Evolutionary conservation across 208 protist species (phyloP).

Genomic region (Trypanosoma platydactyli): DNA sequence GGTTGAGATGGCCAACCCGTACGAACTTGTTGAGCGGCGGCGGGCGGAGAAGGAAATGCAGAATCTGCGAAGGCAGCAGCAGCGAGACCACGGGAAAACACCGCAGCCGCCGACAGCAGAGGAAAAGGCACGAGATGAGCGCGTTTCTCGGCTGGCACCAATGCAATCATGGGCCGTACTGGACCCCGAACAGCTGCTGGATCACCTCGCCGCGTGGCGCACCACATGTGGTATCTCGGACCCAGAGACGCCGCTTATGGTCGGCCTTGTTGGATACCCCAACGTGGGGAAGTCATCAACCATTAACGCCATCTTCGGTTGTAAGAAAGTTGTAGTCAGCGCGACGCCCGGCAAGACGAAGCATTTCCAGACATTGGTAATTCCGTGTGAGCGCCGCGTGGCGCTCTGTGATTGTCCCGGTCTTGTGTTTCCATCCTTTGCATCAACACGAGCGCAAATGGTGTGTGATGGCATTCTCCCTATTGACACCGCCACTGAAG

Average conservation of each 20-base stretch:
- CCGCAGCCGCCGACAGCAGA: slow-evolving; percentile 52
- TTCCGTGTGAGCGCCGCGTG: slow-evolving; percentile 90
- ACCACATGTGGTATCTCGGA: slow-evolving; percentile 35
- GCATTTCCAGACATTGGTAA: slow-evolving; percentile 97
- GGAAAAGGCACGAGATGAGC: slow-evolving; percentile 62
- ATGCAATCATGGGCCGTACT: slow-evolving; percentile 60
- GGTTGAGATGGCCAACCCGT: slow-evolving; percentile 72
- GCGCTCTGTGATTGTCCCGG: slow-evolving; percentile 98
- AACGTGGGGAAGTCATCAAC: slow-evolving; percentile 99
- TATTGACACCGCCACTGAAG: slow-evolving; percentile 83
- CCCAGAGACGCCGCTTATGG: slow-evolving; percentile 63
- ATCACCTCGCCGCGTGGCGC: slow-evolving; percentile 69
- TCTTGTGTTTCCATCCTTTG: slow-evolving; percentile 95
- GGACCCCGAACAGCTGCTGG: slow-evolving; percentile 76
- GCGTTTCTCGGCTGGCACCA: slow-evolving; percentile 27
- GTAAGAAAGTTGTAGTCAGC: slow-evolving; percentile 95
- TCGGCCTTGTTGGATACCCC: slow-evolving; percentile 97
- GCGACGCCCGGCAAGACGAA: slow-evolving; percentile 98
- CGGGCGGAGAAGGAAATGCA: slow-evolving; percentile 37
- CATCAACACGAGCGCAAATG: slow-evolving; percentile 93
- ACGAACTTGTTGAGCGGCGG: slow-evolving; percentile 65
- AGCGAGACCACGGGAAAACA: slow-evolving; percentile 9
- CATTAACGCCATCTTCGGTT: slow-evolving; percentile 95
- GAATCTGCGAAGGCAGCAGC: slow-evolving; percentile 46
- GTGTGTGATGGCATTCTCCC: slow-evolving; percentile 97